Conservation (phyloP, 2,329 filamentous ascomycete species). For the Penicillium sclerotiorum region DNA sequence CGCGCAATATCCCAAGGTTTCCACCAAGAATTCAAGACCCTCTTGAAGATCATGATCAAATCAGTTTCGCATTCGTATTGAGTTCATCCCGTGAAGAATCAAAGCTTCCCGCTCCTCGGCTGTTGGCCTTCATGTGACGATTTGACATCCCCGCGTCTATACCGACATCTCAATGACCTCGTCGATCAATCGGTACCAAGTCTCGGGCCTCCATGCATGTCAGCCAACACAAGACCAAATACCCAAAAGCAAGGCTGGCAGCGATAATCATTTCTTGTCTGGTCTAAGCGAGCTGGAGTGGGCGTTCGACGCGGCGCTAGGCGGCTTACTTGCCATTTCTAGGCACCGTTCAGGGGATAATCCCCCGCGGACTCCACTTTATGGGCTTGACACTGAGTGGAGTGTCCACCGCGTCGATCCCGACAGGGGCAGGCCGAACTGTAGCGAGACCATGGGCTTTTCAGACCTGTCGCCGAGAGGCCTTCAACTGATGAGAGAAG, state of each 20-base stretch:
- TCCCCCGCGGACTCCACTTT: conserved; percentile 4
- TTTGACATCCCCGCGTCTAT: too few species aligned
- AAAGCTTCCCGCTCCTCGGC: background rate
- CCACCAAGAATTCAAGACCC: too few species aligned
- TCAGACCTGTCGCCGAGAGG: too few species aligned
- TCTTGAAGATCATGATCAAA: too few species aligned
- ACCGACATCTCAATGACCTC: background rate
- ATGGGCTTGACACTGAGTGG: background rate
- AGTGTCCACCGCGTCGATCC: background rate
- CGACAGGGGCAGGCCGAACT: too few species aligned
- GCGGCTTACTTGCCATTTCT: conserved; percentile 1
- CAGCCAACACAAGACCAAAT: background rate
- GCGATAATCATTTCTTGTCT: conserved; percentile 21
- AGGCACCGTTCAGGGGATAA: conserved; percentile 18
- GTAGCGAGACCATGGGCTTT: too few species aligned
- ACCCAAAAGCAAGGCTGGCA: conserved; percentile 1
- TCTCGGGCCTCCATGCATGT: too few species aligned
- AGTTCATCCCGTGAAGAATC: background rate
- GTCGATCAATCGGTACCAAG: too few species aligned
- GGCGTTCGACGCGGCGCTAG: background rate
- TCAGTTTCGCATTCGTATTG: background rate
- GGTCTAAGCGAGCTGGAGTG: conserved; percentile 22
- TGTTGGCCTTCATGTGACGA: conserved; percentile 1
- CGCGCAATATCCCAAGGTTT: too few species aligned
- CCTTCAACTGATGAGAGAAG: too few species aligned